A percentile compares a stretch with the other conserved stretches of the same genome.
These are phyloP conservation scores for Carpediemonas membranifera DNA, from an alignment of 78 protist genomes.

Conservation along the genomic window DNA sequence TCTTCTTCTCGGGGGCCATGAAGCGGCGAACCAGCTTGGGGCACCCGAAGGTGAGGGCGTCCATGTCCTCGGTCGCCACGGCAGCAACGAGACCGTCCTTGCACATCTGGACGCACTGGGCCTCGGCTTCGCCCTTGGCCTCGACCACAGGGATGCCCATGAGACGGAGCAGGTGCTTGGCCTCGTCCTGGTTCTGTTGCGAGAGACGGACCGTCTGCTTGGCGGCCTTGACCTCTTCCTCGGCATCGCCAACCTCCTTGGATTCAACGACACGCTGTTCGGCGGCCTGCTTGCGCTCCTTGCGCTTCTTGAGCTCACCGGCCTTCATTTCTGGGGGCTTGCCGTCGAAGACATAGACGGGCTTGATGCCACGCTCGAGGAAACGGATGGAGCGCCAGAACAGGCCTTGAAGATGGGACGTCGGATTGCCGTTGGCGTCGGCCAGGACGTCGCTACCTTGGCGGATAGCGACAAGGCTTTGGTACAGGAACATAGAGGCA, in stretches of 20 bases:
- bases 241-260: constrained; percentile 62
- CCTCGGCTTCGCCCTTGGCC: constrained; percentile 96
- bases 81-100: constrained; percentile 55
- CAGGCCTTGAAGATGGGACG: constrained; percentile 64
- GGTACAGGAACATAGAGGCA: constrained; percentile 1
- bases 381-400: constrained; percentile 86
- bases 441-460: neutral
- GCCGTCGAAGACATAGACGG: constrained; percentile 96
- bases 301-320: constrained; percentile 77
- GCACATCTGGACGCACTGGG: constrained; percentile 83
- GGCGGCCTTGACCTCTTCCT: constrained; percentile 52
- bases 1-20: constrained; percentile 61
- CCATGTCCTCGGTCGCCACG: constrained; percentile 93
- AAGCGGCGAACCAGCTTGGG: constrained; percentile 59
- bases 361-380: constrained; percentile 84
- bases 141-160: constrained; percentile 91
- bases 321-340: constrained; percentile 81
- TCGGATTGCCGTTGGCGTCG: constrained; percentile 1
- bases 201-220: constrained; percentile 59
- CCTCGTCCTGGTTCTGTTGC: constrained; percentile 73
- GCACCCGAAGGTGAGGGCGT: constrained; percentile 84
- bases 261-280: constrained; percentile 51
- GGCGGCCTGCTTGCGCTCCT: constrained; percentile 64
- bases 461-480: neutral
- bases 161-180: constrained; percentile 61